phyloP scores from a whole-genome alignment of 2,329 filamentous ascomycete species.

The Hypoxylon sp. region DNA sequence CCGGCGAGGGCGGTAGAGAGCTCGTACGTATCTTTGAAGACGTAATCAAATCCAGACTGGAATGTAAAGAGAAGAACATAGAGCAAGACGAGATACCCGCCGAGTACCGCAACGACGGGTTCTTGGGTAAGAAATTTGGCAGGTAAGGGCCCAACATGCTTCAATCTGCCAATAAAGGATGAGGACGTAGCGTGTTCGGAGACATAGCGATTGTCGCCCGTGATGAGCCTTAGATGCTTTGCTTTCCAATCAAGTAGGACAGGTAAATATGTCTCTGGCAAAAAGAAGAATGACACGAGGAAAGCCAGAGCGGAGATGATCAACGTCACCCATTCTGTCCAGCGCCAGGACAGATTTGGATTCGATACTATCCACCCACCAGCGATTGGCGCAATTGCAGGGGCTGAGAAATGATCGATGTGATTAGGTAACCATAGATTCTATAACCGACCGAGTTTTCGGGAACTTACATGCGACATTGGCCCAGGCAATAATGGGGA shows the following conservation, averaged over 20 bases:
- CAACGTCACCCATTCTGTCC: slow-evolving; percentile 55
- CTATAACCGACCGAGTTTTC: background rate
- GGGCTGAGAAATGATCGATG: slow-evolving; percentile 44
- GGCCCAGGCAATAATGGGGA: slow-evolving; percentile 59
- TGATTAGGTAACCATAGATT: no score
- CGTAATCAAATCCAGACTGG: slow-evolving; percentile 60
- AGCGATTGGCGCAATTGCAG: slow-evolving; percentile 53
- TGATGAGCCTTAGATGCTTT: slow-evolving; percentile 49
- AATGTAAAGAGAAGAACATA: slow-evolving; percentile 57
- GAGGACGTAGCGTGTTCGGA: slow-evolving; percentile 53
- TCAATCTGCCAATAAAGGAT: slow-evolving; percentile 48
- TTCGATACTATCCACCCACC: slow-evolving; percentile 54
- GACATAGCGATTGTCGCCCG: slow-evolving; percentile 56
- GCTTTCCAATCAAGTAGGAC: slow-evolving; percentile 57
- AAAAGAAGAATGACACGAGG: slow-evolving; percentile 50
- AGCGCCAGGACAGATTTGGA: slow-evolving; percentile 53
- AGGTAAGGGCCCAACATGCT: slow-evolving; percentile 51
- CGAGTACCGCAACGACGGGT: slow-evolving; percentile 57
- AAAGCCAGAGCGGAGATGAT: slow-evolving; percentile 49
- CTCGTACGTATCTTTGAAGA: slow-evolving; percentile 59
- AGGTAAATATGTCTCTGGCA: slow-evolving; percentile 61
- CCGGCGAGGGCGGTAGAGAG: slow-evolving; percentile 55
- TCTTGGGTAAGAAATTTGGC: slow-evolving; percentile 53
- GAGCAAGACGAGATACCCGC: slow-evolving; percentile 57
- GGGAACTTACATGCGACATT: slow-evolving; percentile 48